Conservation (phyloP, 2,329 filamentous ascomycete species). For the Kalaharituber pfeilii region DNA sequence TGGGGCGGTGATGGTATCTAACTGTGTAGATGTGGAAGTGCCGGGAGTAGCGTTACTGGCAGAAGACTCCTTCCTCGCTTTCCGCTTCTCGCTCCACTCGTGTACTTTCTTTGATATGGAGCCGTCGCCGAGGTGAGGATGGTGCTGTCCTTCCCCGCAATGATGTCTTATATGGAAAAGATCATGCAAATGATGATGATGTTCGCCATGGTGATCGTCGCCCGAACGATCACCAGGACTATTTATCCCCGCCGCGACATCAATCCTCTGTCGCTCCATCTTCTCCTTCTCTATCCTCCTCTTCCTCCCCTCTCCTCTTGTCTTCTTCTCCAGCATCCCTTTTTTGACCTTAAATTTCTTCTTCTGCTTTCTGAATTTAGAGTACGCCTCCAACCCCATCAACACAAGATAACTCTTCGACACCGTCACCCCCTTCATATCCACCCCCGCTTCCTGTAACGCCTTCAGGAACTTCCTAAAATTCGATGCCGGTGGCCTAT, state of each 20-base stretch:
- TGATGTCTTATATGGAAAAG: too few species aligned
- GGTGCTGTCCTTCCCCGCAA: too few species aligned
- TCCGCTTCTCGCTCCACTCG: too few species aligned
- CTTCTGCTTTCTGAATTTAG: conserved; percentile 41
- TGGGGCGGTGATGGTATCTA: too few species aligned
- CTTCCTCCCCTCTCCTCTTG: conserved; percentile 39
- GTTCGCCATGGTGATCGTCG: too few species aligned
- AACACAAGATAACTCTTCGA: conserved; percentile 68
- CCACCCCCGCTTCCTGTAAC: conserved; percentile 54
- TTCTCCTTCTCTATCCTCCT: conserved; percentile 44
- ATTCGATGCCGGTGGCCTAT: conserved; percentile 65
- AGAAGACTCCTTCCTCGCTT: too few species aligned
- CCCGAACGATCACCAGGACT: background rate
- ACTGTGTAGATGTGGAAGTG: too few species aligned
- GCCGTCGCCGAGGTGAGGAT: too few species aligned
- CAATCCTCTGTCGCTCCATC: conserved; percentile 35
- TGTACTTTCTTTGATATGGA: too few species aligned
- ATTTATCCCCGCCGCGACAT: conserved; percentile 12
- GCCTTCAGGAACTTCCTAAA: conserved; percentile 65
- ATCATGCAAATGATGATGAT: too few species aligned
- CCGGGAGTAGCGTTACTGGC: too few species aligned
- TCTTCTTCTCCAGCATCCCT: conserved; percentile 38
- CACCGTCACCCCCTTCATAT: conserved; percentile 62
- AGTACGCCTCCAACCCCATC: conserved; percentile 66
- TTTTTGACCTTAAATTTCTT: conserved; percentile 36